A percentile compares a stretch with the other conserved stretches of the same genome.
Evolutionary conservation across 1,139 yeast genomes (phyloP).

Genomic region (Lodderomyces pseudojiufengensis): DNA sequence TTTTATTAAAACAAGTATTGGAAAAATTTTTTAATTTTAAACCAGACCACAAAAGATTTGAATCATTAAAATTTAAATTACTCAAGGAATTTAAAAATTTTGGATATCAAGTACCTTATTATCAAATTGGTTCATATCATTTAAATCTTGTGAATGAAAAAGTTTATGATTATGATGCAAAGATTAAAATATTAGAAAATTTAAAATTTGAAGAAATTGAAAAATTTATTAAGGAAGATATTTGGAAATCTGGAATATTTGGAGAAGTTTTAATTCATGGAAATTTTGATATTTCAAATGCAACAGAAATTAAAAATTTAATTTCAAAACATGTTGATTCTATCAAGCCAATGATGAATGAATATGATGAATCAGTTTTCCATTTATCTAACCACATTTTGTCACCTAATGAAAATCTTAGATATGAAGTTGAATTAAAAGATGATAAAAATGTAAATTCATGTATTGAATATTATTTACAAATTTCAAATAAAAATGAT

Average conservation of each 20-base stretch:
- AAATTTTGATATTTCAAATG: conserved; percentile 58
- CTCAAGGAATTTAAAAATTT: conserved; percentile 64
- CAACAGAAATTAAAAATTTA: conserved; percentile 28
- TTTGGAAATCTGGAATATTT: conserved; percentile 50
- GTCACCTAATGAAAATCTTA: conserved; percentile 38
- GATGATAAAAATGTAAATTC: conserved; percentile 80
- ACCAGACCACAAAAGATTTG: conserved; percentile 58
- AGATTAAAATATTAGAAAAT: conserved; percentile 46
- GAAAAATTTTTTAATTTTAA: conserved; percentile 47
- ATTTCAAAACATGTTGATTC: conserved; percentile 20
- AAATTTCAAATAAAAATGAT: conserved; percentile 51
- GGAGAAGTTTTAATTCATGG: conserved; percentile 78
- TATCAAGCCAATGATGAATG: conserved; percentile 36
- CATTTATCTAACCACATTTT: conserved; percentile 36
- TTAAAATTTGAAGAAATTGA: conserved; percentile 50
- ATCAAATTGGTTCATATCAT: conserved; percentile 64
- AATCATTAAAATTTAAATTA: conserved; percentile 60
- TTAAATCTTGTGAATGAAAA: conserved; percentile 66
- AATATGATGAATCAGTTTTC: conserved; percentile 26
- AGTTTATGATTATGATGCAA: conserved; percentile 63
- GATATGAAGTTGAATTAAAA: conserved; percentile 50
- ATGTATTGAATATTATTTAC: conserved; percentile 75
- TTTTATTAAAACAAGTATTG: conserved; percentile 58
- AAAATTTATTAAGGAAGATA: conserved; percentile 34
- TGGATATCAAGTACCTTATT: conserved; percentile 71